phyloP scores from a whole-genome alignment of 805 yeast genomes.

The Maudiozyma barnettii region DNA sequence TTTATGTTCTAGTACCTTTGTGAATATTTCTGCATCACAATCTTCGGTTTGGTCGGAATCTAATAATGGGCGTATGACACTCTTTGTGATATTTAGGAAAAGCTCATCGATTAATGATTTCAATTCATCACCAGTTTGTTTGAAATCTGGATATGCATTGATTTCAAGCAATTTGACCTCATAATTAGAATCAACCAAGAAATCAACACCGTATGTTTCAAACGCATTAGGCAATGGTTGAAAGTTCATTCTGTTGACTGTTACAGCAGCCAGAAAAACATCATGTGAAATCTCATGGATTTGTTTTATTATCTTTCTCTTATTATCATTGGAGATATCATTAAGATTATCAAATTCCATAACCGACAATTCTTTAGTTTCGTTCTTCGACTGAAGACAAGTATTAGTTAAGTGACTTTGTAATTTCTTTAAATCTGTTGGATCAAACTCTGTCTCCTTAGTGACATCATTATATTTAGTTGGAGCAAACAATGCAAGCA shows the following conservation, averaged over 20 bases:
- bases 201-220: conserved; percentile 86
- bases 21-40: conserved; percentile 19
- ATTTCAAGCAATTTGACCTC: conserved; percentile 67
- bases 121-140: conserved; percentile 80
- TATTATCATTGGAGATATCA: conserved; percentile 33
- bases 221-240: conserved; percentile 72
- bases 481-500: conserved; percentile 75
- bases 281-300: conserved; percentile 59
- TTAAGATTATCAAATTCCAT: conserved; percentile 51
- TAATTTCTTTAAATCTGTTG: conserved; percentile 35
- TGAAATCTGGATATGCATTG: conserved; percentile 92
- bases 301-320: conserved; percentile 38
- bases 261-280: conserved; percentile 68
- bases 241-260: conserved; percentile 76
- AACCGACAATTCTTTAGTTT: conserved; percentile 38
- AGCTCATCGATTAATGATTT: conserved; percentile 56
- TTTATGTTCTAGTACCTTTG: conserved; percentile 33
- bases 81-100: conserved; percentile 46
- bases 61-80: conserved; percentile 43
- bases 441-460: conserved; percentile 28
- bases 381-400: conserved; percentile 60
- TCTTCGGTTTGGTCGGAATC: conserved; percentile 5
- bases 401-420: conserved; percentile 88
- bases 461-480: conserved; percentile 31
- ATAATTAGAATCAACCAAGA: conserved; percentile 51